These are phyloP conservation scores for Monosporozyma unispora DNA, from an alignment of 805 yeast genomes.

Conservation along the genomic window DNA sequence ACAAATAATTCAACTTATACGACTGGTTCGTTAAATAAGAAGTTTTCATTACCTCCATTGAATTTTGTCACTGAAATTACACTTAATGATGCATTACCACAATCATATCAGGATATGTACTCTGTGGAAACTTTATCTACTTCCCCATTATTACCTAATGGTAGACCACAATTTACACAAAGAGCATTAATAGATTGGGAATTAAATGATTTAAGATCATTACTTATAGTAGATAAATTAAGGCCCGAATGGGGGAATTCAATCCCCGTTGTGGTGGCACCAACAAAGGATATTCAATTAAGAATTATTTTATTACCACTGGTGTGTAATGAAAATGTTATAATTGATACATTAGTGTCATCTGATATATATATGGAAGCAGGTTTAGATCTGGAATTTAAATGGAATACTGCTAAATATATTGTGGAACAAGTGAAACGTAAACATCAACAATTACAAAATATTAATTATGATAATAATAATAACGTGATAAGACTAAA, in stretches of 20 bases:
- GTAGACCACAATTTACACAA: constrained; percentile 55
- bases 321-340: constrained; percentile 38
- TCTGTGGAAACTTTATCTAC: constrained; percentile 44
- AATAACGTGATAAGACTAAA: constrained; percentile 31
- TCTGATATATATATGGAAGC: constrained; percentile 61
- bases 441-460: constrained; percentile 35
- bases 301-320: constrained; percentile 39
- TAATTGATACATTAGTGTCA: constrained; percentile 41
- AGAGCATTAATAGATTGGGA: constrained; percentile 63
- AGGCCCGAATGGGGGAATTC: constrained; percentile 50
- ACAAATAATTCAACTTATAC: constrained; percentile 1
- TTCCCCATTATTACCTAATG: constrained; percentile 39
- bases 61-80: constrained; percentile 23
- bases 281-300: constrained; percentile 31
- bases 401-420: constrained; percentile 50
- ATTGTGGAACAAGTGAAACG: constrained; percentile 50
- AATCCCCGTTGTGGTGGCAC: constrained; percentile 36
- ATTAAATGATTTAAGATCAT: constrained; percentile 56
- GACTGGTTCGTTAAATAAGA: neutral
- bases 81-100: constrained; percentile 46
- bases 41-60: constrained; percentile 3
- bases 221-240: constrained; percentile 44
- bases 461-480: constrained; percentile 16
- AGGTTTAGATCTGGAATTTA: constrained; percentile 44
- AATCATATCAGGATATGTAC: constrained; percentile 45